Evolutionary conservation across 2,329 filamentous ascomycete genomes (phyloP).

Genomic region (Botrytis deweyae): DNA sequence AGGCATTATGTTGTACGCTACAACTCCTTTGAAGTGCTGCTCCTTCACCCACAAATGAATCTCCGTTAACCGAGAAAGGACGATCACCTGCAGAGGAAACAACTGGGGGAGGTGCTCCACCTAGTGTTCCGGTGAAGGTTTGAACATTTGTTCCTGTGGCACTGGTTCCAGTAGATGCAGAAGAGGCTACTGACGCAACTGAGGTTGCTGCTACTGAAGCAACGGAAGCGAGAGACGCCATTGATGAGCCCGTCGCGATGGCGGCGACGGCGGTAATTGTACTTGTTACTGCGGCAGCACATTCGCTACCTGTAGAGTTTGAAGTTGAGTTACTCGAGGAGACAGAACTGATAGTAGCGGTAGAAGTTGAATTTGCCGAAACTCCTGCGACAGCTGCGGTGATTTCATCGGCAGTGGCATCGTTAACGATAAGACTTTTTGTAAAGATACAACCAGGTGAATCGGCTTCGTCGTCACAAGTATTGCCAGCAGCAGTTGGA

Average conservation of each 20-base stretch:
- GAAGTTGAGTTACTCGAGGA: slow-evolving; percentile 16
- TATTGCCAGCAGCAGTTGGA: slow-evolving; percentile 49
- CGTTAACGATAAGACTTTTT: slow-evolving; percentile 52
- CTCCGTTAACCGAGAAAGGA: slow-evolving; percentile 56
- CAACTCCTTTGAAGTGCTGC: slow-evolving; percentile 61
- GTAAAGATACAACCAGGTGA: slow-evolving; percentile 55
- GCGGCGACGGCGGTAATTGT: slow-evolving; percentile 9
- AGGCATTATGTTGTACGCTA: slow-evolving; percentile 44
- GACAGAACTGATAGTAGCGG: slow-evolving; percentile 18
- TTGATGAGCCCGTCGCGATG: no score
- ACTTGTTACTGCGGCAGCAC: slow-evolving; percentile 6
- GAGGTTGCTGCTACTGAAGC: no score
- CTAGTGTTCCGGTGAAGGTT: slow-evolving; percentile 49
- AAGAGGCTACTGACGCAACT: no score
- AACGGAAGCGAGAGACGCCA: no score
- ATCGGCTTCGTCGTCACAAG: slow-evolving; percentile 50
- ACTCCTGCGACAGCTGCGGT: slow-evolving; percentile 46
- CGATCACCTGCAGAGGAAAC: slow-evolving; percentile 51
- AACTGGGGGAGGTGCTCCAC: slow-evolving; percentile 48
- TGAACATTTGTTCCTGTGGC: slow-evolving; percentile 41
- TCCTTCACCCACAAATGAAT: slow-evolving; percentile 55
- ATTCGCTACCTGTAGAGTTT: background rate
- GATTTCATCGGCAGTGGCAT: slow-evolving; percentile 54
- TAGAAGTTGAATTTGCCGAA: slow-evolving; percentile 29
- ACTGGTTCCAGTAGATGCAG: slow-evolving; percentile 20